Percentiles rank a stretch among this genome's conserved stretches.
These are phyloP conservation scores for Sugiyamaella pinicola DNA, from an alignment of 1,139 yeast genomes.

Conservation along the genomic window DNA sequence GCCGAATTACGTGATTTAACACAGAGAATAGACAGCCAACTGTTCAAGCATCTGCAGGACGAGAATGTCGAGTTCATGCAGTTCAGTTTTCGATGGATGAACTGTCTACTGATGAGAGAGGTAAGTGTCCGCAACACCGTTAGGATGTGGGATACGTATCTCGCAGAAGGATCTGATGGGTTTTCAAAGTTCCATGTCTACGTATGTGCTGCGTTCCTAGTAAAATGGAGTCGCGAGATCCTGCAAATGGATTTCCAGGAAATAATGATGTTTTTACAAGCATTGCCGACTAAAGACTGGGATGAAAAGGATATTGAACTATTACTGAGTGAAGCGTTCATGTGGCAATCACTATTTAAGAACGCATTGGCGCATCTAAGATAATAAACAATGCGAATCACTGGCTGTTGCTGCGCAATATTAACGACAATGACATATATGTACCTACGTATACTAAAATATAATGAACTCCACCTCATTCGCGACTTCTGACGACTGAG, in stretches of 20 bases:
- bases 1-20: conserved; percentile 75
- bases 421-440: conserved; percentile 3
- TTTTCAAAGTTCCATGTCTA: conserved; percentile 92
- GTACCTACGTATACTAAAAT: neutral
- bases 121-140: conserved; percentile 73
- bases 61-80: conserved; percentile 93
- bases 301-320: conserved; percentile 86
- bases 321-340: conserved; percentile 90
- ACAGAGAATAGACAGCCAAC: conserved; percentile 71
- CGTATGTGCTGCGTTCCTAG: conserved; percentile 96
- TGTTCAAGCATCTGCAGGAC: conserved; percentile 70
- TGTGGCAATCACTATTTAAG: conserved; percentile 92
- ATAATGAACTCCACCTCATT: too few species aligned
- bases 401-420: neutral
- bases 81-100: conserved; percentile 98
- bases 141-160: conserved; percentile 97
- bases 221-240: conserved; percentile 78
- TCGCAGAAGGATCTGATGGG: conserved; percentile 86
- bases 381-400: neutral
- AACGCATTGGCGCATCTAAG: conserved; percentile 62
- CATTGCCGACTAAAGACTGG: conserved; percentile 86
- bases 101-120: conserved; percentile 94
- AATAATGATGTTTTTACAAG: conserved; percentile 83
- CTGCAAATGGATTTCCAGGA: conserved; percentile 94
- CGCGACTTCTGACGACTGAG: too few species aligned